Evolutionary conservation across 2,329 filamentous ascomycete genomes (phyloP), one percentile per base, ranked within the genome.

Genomic region (Botrytis cinerea): DNA sequence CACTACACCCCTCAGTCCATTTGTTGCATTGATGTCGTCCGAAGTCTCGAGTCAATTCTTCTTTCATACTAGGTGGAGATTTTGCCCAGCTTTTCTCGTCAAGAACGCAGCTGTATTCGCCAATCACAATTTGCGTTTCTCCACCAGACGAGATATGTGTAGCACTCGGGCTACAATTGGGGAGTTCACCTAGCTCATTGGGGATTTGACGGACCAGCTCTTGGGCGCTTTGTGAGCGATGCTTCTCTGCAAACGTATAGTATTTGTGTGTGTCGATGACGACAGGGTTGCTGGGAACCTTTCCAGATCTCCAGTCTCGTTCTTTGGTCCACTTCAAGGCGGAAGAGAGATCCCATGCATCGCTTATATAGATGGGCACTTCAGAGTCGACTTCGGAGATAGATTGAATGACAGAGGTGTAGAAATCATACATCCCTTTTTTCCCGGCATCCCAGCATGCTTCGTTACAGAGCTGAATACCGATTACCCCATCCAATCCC

Each of bases 201-300:
- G 78, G 76, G 1, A 85, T 84, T 71, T 85, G 84, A 22, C 78
- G 75, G 51, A 86, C 86, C 74, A 90, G 87, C 71, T 88, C 82
- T 66, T 85, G 83, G 3, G 88, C 87, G 20, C 84, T 81, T 75
- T 86, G 85, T 16, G 79, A 78, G 76, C 86, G 86, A 79, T 89
- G 85, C 2, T 81, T 82, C 18, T 87, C 85, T n/a, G 84, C 83
- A 78, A 89, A 89, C 3, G 85, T 86, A 83, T 86, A 90, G 78
- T 90, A 90, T 73, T 85, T 84, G 79, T 90, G 88, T 20, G 87
- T 89, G 75, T 90, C 88, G 40, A 90, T 82, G 35, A 89, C 80
- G 12, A 90, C 82, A 0, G 87, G 86, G 68, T 84, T 85, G 20
- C 79, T 75, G 28, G 78, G 60, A 25, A 78, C 75, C n/a, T 78